phyloP scores from a whole-genome alignment of 176 grass and related monocot genomes.

The Thinopyrum elongatum region DNA sequence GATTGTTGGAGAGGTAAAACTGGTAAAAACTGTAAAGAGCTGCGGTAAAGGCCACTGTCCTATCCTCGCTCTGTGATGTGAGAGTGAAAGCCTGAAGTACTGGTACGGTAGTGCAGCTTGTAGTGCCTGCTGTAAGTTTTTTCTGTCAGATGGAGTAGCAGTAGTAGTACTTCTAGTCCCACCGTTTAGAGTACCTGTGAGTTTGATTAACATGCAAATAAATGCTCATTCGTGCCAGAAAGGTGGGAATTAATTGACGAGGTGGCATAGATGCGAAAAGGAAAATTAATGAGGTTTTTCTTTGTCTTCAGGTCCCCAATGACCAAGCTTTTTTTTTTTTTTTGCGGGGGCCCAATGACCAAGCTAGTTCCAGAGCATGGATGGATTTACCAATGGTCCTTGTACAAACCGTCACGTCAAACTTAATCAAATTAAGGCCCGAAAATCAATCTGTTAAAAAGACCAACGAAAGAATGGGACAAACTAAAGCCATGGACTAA shows the following conservation, averaged over 20 bases:
- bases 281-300: not conserved
- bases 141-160: not conserved
- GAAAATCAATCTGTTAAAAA: not conserved
- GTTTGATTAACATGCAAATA: not conserved
- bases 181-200: not conserved
- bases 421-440: not conserved
- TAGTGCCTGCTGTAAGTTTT: not conserved
- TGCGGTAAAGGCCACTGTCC: not conserved
- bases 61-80: constrained; percentile 15
- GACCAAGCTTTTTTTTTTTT: too few relatives aligned
- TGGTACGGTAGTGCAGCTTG: not conserved
- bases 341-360: not conserved
- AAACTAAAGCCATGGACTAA: not conserved
- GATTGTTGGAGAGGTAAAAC: constrained; percentile 22
- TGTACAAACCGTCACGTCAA: not conserved
- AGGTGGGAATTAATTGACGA: not conserved
- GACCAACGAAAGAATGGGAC: not conserved
- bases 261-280: not conserved
- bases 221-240: not conserved
- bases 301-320: not conserved
- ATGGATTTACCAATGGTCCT: not conserved
- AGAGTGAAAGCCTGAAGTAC: not conserved
- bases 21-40: not conserved
- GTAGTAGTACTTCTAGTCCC: too few relatives aligned
- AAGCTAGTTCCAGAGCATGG: not conserved